Evolutionary conservation across 2,329 filamentous ascomycete genomes (phyloP).

Genomic region (Neurospora sp.): DNA sequence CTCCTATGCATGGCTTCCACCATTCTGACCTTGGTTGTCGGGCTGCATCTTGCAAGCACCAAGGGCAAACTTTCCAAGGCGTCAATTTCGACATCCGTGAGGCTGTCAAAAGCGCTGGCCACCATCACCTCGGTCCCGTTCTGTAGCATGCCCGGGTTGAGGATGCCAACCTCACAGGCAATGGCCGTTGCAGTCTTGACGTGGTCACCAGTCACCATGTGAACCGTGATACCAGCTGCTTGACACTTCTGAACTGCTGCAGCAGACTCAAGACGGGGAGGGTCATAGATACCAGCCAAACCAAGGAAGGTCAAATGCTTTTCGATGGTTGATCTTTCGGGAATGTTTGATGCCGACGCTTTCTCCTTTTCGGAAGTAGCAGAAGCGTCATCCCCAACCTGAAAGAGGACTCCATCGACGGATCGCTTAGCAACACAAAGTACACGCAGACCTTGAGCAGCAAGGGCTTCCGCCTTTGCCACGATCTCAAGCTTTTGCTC

Average conservation of each 20-base stretch:
- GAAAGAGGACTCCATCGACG: constrained; percentile 20
- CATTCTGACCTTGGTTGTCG: constrained; percentile 64
- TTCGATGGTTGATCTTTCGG: constrained; percentile 46
- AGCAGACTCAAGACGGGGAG: constrained; percentile 56
- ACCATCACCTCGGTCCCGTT: constrained; percentile 44
- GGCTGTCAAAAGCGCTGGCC: constrained; percentile 50
- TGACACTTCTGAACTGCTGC: constrained; percentile 50
- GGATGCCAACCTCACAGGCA: constrained; percentile 54
- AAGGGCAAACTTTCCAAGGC: constrained; percentile 49
- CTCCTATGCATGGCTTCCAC: constrained; percentile 63
- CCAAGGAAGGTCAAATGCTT: constrained; percentile 53
- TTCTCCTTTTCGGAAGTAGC: constrained; percentile 1
- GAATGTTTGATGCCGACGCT: constrained; percentile 24
- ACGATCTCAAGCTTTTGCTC: constrained; percentile 36
- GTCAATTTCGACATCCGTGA: constrained; percentile 55
- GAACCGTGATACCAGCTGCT: constrained; percentile 52
- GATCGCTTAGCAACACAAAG: constrained; percentile 51
- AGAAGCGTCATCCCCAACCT: background rate
- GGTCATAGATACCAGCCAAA: constrained; percentile 62
- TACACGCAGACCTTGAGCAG: constrained; percentile 55
- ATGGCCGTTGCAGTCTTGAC: constrained; percentile 58
- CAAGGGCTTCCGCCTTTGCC: constrained; percentile 44
- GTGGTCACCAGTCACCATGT: constrained; percentile 63
- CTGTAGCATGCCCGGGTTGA: constrained; percentile 27
- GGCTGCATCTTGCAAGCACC: constrained; percentile 60